Base-by-base conservation (phyloP, 345 rosid species). In the Salix viminalis region DNA sequence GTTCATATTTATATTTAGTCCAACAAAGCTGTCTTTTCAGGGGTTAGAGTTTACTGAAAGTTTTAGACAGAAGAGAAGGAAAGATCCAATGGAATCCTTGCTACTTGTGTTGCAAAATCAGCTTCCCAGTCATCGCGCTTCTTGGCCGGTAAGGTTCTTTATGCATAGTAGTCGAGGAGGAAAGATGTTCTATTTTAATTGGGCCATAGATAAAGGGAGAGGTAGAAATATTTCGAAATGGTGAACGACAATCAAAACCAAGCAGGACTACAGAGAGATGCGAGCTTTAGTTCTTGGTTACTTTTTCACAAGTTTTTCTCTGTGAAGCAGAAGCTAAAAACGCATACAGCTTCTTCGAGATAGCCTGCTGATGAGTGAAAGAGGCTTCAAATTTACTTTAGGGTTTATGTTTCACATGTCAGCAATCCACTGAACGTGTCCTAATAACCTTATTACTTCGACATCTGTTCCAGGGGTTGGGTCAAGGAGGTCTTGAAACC, bases 31-130 rank as follows among this genome's bases (percentile, higher is more conserved):
- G 24, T 56, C 5, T 56, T 24, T 41, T 8, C 81, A 91, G 97
- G 97, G 61, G 86, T 89, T 60, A 77, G 46, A 83, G 76, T 92
- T 73, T 91, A 88, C 44, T 70, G 95, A 80, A 88, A 87, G 77
- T 91, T 91, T 71, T 91, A 94, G 65, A 34, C 89, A 1, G 90
- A 91, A 84, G 77, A 86, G 77, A 86, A 86, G 79, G 97, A 91
- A 82, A 85, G 72, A 73, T 76, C 78, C 24, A 86, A 86, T 65
- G 97, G 96, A 66, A 94, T 94, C 73, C 74, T 89, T 39, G 90
- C 91, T 19, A 84, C 92, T 70, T 72, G 50, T 75, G 81, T 87
- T 77, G 78, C 85, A 32, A 89, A 83, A 81, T 67, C 82, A 73
- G 83, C 67, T 79, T 67, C 76, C 69, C 97, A 89, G 76, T 88